A percentile compares a stretch with the other conserved stretches of the same genome.
Evolutionary conservation across 768 basidiomycete genomes (phyloP).

Genomic region (Leccinum pellstonianum): DNA sequence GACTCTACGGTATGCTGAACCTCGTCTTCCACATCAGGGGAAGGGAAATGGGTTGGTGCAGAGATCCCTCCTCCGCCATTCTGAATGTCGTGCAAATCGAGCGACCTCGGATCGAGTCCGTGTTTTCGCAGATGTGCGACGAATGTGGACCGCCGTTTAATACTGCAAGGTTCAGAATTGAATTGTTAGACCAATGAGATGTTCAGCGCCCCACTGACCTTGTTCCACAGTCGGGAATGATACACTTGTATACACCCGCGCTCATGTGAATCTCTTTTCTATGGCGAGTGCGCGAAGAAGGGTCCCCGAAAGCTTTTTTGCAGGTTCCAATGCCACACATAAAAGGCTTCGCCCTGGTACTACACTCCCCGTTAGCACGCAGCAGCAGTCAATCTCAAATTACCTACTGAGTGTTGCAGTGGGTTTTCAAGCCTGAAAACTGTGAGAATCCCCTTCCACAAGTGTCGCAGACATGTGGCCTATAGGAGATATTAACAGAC

Average conservation of each 20-base stretch:
- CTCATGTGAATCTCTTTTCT: slow-evolving; percentile 55
- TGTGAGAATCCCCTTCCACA: slow-evolving; percentile 63
- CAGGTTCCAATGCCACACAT: slow-evolving; percentile 50
- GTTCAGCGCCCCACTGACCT: slow-evolving; percentile 33
- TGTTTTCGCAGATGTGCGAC: slow-evolving; percentile 55
- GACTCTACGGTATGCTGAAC: not conserved
- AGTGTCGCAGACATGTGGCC: slow-evolving; percentile 48
- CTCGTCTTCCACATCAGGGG: slow-evolving; percentile 4
- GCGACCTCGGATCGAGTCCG: slow-evolving; percentile 25
- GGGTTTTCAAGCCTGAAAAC: slow-evolving; percentile 58
- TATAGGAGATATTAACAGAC: slow-evolving; percentile 25
- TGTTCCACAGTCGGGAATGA: slow-evolving; percentile 44
- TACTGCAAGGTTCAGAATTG: slow-evolving; percentile 23
- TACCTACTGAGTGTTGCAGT: slow-evolving; percentile 64
- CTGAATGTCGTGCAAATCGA: slow-evolving; percentile 26
- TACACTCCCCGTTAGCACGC: slow-evolving; percentile 26
- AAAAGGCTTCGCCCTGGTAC: slow-evolving; percentile 53
- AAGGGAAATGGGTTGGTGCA: slow-evolving; percentile 18
- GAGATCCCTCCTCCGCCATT: not conserved
- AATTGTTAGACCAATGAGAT: not conserved
- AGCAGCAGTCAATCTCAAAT: not conserved
- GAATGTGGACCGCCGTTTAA: slow-evolving; percentile 64
- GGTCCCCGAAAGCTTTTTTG: slow-evolving; percentile 57
- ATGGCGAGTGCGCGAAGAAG: slow-evolving; percentile 68
- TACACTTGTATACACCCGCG: slow-evolving; percentile 46